Evolutionary conservation across 2,329 filamentous ascomycete species (phyloP), one percentile per base, ranked within the genome.

Genomic region (Colletotrichum sp.): DNA sequence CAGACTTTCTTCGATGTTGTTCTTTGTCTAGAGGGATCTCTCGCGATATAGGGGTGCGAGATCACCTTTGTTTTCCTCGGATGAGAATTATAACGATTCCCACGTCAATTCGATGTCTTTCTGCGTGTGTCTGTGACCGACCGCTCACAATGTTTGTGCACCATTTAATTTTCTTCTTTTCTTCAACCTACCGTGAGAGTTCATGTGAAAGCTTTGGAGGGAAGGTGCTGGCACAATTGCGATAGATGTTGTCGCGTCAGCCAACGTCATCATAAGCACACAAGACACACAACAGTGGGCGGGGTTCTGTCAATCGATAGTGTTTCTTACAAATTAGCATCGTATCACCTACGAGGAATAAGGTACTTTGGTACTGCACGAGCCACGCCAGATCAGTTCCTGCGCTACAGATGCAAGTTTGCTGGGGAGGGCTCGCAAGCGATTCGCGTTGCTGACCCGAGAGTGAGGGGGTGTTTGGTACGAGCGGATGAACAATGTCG

Each of bases 41-140:
- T n/a, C 59, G 32, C 65, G 67, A 70, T 43, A 36, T 65, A 39
- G 16, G 16, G 24, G 32, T 30, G 32, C 57, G 66, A 70, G 63
- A 21, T n/a, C 12, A 16, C 60, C 21, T 63, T 60, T 55, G 39
- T 36, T 43, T 34, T 43, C 39, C 18, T n/a, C 39, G 39, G 39
- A 68, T 32, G 43, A 72, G 24, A 63, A 72, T 57, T 59, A 36
- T 68, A 57, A 75, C 5, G 59, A 74, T 71, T 59, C 68, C 59
- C 16, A 71, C 59, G 67, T 71, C 48, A 21, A 48, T n/a, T 43
- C 0, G 21, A 30, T 32, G 13, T 1, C 28, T 43, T n/a, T n/a
- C n/a, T 32, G 14, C 21, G 21, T 57, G 52, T 21, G 7, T 21
- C n/a, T 57, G n/a, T 24, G 48, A 55, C 48, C 48, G 0, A 21